Percentiles rank a stretch among this genome's conserved stretches.
phyloP scores from a whole-genome alignment of 495 filamentous ascomycete genomes.

The Viridothelium virens region DNA sequence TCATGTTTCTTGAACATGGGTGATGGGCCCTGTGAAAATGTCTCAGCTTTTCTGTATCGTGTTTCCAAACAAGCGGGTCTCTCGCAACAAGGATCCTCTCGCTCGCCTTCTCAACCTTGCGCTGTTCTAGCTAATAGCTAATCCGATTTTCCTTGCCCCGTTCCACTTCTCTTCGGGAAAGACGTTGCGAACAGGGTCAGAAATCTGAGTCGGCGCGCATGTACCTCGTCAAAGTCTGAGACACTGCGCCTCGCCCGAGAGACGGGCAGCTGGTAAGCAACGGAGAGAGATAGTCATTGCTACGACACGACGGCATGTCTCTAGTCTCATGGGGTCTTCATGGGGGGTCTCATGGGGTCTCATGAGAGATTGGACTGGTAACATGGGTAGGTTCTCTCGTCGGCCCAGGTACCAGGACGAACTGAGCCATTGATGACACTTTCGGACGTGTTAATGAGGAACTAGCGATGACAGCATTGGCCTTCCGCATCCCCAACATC shows the following conservation, averaged over 20 bases:
- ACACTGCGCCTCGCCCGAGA: neutral
- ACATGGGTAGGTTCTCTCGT: neutral
- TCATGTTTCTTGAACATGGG: neutral
- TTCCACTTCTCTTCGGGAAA: neutral
- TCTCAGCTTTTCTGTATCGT: slow-evolving; percentile 4
- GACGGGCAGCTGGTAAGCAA: neutral
- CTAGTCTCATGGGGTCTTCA: neutral
- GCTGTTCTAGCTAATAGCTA: neutral
- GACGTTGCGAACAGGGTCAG: neutral
- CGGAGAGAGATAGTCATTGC: neutral
- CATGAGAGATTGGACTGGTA: neutral
- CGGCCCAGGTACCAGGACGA: slow-evolving; percentile 4
- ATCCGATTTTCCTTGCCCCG: neutral
- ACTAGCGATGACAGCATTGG: slow-evolving; percentile 9
- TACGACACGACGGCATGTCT: neutral
- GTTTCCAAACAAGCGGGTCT: neutral
- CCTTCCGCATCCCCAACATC: neutral
- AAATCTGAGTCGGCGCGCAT: neutral
- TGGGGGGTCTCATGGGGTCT: too few relatives aligned
- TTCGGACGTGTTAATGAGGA: slow-evolving; percentile 4
- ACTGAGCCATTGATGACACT: slow-evolving; percentile 5
- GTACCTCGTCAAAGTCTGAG: neutral
- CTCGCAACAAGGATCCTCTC: neutral
- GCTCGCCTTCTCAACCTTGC: neutral
- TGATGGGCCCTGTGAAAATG: neutral